Conservation (phyloP, 2,329 filamentous ascomycete genomes). For the Arthroderma uncinatum region DNA sequence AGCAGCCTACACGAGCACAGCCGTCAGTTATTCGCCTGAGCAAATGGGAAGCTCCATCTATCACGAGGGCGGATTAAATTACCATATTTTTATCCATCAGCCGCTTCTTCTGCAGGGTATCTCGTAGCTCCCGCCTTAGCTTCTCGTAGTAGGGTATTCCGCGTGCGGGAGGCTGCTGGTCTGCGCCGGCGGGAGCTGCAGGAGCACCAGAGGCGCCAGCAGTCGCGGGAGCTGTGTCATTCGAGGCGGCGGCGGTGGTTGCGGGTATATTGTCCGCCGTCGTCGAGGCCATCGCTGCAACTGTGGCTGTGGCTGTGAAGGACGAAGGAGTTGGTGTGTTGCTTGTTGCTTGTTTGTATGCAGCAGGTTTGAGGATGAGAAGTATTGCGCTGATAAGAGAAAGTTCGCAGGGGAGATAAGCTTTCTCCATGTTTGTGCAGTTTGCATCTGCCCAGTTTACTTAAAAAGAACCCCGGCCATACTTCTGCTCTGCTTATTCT, state of each 20-base stretch:
- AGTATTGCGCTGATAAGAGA: not conserved
- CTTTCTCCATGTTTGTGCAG: conserved; percentile 23
- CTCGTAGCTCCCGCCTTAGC: conserved; percentile 54
- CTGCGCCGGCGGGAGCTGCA: conserved; percentile 6
- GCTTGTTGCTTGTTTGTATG: not conserved
- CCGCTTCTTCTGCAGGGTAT: conserved; percentile 55
- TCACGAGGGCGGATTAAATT: too few species aligned
- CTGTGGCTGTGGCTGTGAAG: not conserved
- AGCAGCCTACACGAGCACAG: conserved; percentile 33
- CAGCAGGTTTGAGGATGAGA: not conserved
- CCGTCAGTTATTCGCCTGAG: not conserved
- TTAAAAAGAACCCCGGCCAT: not conserved
- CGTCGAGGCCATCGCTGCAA: not conserved
- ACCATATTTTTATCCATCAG: conserved; percentile 52
- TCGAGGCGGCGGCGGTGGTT: conserved; percentile 14
- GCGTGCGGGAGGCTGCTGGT: conserved; percentile 24
- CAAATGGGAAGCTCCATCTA: not conserved
- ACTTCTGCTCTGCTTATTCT: not conserved
- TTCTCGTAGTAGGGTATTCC: conserved; percentile 61
- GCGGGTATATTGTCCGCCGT: not conserved
- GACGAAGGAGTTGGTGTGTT: not conserved
- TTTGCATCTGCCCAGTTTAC: conserved; percentile 23
- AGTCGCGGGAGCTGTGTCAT: not conserved
- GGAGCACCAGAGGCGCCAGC: not conserved
- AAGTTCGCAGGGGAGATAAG: not conserved